Evolutionary conservation across 75 land plant species (phyloP).

Genomic region (Selaginella moellendorffii): DNA sequence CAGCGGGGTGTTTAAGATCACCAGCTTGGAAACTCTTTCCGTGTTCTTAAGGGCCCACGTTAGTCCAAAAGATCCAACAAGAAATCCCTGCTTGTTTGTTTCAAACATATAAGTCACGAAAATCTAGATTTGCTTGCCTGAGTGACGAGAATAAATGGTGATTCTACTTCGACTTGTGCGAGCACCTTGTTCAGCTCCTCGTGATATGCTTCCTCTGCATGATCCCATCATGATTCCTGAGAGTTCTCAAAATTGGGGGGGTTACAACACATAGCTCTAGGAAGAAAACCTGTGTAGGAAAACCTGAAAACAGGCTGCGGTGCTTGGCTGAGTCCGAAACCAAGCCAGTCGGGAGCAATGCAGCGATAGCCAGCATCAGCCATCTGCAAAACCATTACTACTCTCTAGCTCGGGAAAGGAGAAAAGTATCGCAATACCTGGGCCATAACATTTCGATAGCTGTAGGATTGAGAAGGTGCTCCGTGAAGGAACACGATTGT

Average conservation of each 20-base stretch:
- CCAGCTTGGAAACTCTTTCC: slow-evolving; percentile 51
- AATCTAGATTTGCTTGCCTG: slow-evolving; percentile 39
- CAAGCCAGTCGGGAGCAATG: slow-evolving; percentile 97
- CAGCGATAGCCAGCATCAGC: slow-evolving; percentile 79
- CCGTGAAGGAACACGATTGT: slow-evolving; percentile 91
- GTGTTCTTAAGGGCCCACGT: slow-evolving; percentile 94
- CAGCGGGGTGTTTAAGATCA: slow-evolving; percentile 66
- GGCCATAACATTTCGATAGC: slow-evolving; percentile 79
- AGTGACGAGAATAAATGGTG: slow-evolving; percentile 71
- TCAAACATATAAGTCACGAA: slow-evolving; percentile 1
- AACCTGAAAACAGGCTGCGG: slow-evolving; percentile 88
- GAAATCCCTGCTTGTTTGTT: slow-evolving; percentile 50
- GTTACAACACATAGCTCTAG: no score
- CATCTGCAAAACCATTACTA: slow-evolving; percentile 34
- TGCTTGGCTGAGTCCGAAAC: slow-evolving; percentile 93
- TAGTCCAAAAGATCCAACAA: slow-evolving; percentile 91
- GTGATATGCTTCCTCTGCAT: slow-evolving; percentile 88
- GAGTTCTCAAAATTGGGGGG: not conserved
- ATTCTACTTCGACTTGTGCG: slow-evolving; percentile 31
- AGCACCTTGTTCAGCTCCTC: slow-evolving; percentile 73
- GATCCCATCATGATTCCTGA: slow-evolving; percentile 20
- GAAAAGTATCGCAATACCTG: slow-evolving; percentile 32
- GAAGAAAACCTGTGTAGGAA: slow-evolving; percentile 84
- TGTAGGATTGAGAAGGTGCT: slow-evolving; percentile 89
- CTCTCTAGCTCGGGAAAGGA: not conserved